Conservation (phyloP, 257 asterid genomes). For the Solanum infundibuliforme region DNA sequence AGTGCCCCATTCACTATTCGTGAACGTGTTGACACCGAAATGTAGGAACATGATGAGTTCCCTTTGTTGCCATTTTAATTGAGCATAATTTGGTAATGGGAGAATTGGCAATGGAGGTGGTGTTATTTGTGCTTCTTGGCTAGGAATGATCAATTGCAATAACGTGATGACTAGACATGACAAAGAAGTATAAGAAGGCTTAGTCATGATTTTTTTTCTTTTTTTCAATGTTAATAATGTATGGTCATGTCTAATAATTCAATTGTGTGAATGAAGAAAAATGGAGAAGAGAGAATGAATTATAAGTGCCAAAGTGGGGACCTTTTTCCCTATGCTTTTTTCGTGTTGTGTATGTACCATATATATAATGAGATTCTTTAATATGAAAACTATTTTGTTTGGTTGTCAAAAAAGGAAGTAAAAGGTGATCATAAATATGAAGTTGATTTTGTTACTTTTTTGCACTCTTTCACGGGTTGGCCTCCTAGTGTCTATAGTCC, state of each 20-base stretch:
- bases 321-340: neutral
- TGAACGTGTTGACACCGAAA: slow-evolving; percentile 88
- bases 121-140: neutral
- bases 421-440: neutral
- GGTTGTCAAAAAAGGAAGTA: neutral
- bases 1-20: slow-evolving; percentile 84
- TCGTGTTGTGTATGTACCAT: neutral
- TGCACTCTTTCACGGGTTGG: neutral
- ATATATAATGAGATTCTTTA: neutral
- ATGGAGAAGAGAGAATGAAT: neutral
- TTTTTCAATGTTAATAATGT: neutral
- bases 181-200: neutral
- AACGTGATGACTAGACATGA: neutral
- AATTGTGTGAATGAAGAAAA: neutral
- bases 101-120: slow-evolving; percentile 88
- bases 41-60: slow-evolving; percentile 84
- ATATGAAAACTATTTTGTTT: neutral
- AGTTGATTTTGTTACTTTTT: neutral
- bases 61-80: slow-evolving; percentile 87
- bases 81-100: slow-evolving; percentile 71
- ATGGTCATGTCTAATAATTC: neutral
- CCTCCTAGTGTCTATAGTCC: neutral
- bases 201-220: neutral
- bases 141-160: neutral
- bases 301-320: neutral